Evolutionary conservation across 108 stramenopile genomes (phyloP).

Genomic region (Cyclostephanos tholiformis): DNA sequence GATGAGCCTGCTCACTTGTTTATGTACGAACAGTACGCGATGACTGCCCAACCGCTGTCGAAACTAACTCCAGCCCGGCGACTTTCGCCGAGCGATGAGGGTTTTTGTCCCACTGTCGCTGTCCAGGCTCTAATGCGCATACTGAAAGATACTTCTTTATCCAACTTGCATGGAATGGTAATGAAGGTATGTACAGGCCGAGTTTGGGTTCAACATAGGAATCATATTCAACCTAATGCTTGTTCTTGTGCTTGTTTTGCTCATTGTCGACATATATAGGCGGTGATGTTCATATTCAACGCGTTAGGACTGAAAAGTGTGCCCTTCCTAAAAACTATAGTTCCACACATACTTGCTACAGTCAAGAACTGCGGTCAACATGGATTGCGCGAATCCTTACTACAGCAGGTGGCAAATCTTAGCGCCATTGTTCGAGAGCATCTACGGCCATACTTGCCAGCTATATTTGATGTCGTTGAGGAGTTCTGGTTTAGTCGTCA

Average conservation of each 20-base stretch:
- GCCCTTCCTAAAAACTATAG: slow-evolving; percentile 81
- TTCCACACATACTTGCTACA: slow-evolving; percentile 89
- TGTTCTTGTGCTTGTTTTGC: slow-evolving; percentile 1
- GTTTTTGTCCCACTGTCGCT: slow-evolving; percentile 93
- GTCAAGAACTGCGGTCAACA: slow-evolving; percentile 77
- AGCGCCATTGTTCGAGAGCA: slow-evolving; percentile 87
- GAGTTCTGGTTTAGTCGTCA: slow-evolving; percentile 91
- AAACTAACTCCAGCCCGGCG: slow-evolving; percentile 61
- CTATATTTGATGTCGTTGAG: slow-evolving; percentile 88
- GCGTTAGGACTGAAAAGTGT: slow-evolving; percentile 88
- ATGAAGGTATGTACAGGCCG: slow-evolving; percentile 68
- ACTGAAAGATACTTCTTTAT: slow-evolving; percentile 83
- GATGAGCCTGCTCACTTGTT: slow-evolving; percentile 80
- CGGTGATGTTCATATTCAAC: slow-evolving; percentile 93
- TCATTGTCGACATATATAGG: slow-evolving; percentile 14
- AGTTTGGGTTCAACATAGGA: background rate
- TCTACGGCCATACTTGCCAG: slow-evolving; percentile 85
- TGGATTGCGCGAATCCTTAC: slow-evolving; percentile 85
- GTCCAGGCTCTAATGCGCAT: slow-evolving; percentile 91
- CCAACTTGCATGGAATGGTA: slow-evolving; percentile 91
- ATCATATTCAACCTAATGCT: background rate
- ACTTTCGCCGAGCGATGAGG: slow-evolving; percentile 78
- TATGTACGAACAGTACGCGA: slow-evolving; percentile 92
- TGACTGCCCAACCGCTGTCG: slow-evolving; percentile 84
- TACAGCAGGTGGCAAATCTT: slow-evolving; percentile 88